Evolutionary conservation across 345 rosid species (phyloP).

Genomic region (Ricinus communis): DNA sequence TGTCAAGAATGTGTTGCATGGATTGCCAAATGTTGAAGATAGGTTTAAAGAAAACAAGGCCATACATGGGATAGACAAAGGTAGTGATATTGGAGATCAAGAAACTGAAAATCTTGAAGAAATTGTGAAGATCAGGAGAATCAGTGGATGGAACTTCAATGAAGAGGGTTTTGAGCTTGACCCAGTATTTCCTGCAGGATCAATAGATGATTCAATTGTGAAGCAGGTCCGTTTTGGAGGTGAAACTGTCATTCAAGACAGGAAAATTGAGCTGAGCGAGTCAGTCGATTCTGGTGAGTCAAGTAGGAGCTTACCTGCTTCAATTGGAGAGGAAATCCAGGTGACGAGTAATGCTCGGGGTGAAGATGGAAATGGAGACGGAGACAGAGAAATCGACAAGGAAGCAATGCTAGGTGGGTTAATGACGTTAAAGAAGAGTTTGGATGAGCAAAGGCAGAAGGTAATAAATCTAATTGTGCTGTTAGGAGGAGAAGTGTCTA

Average conservation of each 20-base stretch:
- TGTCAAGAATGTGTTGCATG: slow-evolving; percentile 52
- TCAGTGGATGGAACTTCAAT: slow-evolving; percentile 89
- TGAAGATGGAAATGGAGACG: neutral
- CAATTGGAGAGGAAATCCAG: neutral
- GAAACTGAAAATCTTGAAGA: slow-evolving; percentile 8
- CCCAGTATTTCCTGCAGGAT: slow-evolving; percentile 61
- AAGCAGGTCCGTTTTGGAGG: slow-evolving; percentile 38
- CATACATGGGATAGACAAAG: slow-evolving; percentile 6
- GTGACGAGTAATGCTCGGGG: neutral
- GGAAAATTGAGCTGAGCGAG: slow-evolving; percentile 4
- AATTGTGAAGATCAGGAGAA: slow-evolving; percentile 59
- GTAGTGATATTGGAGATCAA: slow-evolving; percentile 28
- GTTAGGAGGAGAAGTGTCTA: slow-evolving; percentile 50
- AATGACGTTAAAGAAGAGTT: slow-evolving; percentile 49
- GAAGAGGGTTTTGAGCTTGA: slow-evolving; percentile 69
- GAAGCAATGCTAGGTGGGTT: slow-evolving; percentile 46
- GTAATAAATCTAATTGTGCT: slow-evolving; percentile 46
- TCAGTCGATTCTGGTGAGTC: slow-evolving; percentile 13
- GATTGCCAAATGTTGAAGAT: slow-evolving; percentile 71
- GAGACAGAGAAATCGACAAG: slow-evolving; percentile 19
- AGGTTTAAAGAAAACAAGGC: slow-evolving; percentile 44
- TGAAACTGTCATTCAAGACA: slow-evolving; percentile 24
- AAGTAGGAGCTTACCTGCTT: slow-evolving; percentile 18
- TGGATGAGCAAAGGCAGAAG: slow-evolving; percentile 63
- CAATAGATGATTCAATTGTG: slow-evolving; percentile 10